A percentile compares a stretch with the other conserved stretches of the same genome.
Evolutionary conservation across 352 stramenopile species (phyloP).

Genomic region (Phytophthora gonapodyides): DNA sequence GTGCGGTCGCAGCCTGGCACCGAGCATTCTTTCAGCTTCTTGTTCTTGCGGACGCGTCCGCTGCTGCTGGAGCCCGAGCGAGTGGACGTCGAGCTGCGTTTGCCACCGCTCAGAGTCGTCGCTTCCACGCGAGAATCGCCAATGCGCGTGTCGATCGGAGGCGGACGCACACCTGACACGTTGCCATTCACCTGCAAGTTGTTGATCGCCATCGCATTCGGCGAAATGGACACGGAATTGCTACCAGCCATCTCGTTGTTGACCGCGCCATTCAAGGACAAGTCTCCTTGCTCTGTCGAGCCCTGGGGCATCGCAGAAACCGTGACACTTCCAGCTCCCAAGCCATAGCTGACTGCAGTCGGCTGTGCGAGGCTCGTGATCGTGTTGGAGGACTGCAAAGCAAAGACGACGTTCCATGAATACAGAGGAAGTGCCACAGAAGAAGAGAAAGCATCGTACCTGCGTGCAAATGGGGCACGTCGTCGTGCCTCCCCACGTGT

Average conservation of each 20-base stretch:
- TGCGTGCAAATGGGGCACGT: conserved; percentile 53
- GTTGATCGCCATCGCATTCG: conserved; percentile 29
- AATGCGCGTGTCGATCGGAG: conserved; percentile 58
- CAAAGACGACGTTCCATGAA: conserved; percentile 13
- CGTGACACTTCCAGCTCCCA: conserved; percentile 23
- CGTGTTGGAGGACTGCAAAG: conserved; percentile 35
- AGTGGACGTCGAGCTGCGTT: conserved; percentile 41
- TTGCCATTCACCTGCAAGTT: conserved; percentile 28
- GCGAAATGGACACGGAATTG: conserved; percentile 34
- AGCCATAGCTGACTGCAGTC: conserved; percentile 25
- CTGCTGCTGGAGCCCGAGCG: conserved; percentile 49
- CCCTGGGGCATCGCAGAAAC: conserved; percentile 32
- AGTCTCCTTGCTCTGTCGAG: conserved; percentile 27
- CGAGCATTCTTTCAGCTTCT: conserved; percentile 87
- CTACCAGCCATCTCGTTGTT: conserved; percentile 32
- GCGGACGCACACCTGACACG: conserved; percentile 33
- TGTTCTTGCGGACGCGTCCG: conserved; percentile 63
- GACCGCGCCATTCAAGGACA: conserved; percentile 29
- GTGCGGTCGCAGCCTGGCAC: conserved; percentile 74
- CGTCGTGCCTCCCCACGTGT: conserved; percentile 67
- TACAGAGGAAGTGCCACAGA: conserved; percentile 3
- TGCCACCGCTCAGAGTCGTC: conserved; percentile 37
- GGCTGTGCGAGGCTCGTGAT: conserved; percentile 32
- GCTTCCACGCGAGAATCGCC: conserved; percentile 25
- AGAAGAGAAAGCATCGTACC: conserved; percentile 31